A percentile compares a stretch with the other conserved stretches of the same genome.
Conservation (phyloP, 2,329 filamentous ascomycete genomes). For the Alternaria longipes region DNA sequence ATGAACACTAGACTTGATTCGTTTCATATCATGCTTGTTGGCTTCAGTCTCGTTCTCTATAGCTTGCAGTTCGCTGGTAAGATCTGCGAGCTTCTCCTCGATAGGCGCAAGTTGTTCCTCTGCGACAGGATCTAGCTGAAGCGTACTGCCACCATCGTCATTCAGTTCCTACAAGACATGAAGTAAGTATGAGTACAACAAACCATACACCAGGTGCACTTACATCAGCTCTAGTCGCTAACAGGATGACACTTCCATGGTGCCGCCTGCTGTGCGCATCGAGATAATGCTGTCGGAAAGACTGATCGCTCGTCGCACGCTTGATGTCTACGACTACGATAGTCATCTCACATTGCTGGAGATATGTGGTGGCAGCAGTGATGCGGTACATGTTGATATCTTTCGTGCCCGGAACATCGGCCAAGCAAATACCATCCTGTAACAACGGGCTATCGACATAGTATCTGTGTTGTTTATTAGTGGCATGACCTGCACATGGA, state of each 20-base stretch:
- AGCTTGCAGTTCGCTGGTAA: neutral
- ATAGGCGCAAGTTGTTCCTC: slow-evolving; percentile 13
- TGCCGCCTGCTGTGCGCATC: slow-evolving; percentile 26
- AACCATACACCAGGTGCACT: neutral
- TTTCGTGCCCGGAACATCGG: slow-evolving; percentile 27
- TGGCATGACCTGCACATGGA: neutral
- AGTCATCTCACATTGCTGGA: slow-evolving; percentile 30
- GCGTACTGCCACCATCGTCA: slow-evolving; percentile 8
- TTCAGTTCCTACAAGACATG: slow-evolving; percentile 13
- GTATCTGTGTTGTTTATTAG: neutral
- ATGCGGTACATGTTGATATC: slow-evolving; percentile 28
- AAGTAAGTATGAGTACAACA: neutral
- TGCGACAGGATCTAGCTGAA: slow-evolving; percentile 1
- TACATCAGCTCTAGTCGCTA: slow-evolving; percentile 31
- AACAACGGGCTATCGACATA: slow-evolving; percentile 4
- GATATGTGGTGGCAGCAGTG: slow-evolving; percentile 17
- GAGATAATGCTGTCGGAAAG: slow-evolving; percentile 17
- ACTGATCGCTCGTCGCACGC: slow-evolving; percentile 16
- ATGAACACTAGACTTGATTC: neutral
- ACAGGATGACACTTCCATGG: slow-evolving; percentile 31
- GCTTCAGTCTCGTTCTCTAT: neutral
- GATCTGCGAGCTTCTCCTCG: neutral
- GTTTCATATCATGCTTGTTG: slow-evolving; percentile 6
- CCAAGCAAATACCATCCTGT: slow-evolving; percentile 11
- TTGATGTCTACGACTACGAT: slow-evolving; percentile 31